Evolutionary conservation across 78 protist species (phyloP).

Genomic region (Mastigamoeba balamuthi): DNA sequence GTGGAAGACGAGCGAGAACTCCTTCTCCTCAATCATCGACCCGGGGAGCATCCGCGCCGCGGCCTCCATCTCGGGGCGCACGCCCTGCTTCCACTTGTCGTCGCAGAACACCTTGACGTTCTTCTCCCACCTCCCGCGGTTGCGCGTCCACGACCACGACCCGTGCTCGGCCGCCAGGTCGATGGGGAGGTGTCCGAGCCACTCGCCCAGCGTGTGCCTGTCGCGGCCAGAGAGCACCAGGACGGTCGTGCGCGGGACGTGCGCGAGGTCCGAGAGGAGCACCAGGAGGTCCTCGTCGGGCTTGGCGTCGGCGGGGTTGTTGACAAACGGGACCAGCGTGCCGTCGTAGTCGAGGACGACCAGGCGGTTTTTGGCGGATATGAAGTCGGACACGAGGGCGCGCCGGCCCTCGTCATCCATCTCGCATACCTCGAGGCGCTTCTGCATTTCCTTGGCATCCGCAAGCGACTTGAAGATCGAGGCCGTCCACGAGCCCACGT

Average conservation of each 20-base stretch:
- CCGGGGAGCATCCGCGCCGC: background rate
- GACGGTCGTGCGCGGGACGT: background rate
- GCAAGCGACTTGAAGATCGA: no score
- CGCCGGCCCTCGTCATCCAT: background rate
- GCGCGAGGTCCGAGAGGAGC: background rate
- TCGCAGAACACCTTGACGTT: background rate
- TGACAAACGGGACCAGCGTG: background rate
- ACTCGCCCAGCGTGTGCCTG: background rate
- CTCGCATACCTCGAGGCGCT: no score
- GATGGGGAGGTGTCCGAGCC: background rate
- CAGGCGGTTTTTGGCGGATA: background rate
- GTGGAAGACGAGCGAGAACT: background rate
- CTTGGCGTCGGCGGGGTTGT: background rate
- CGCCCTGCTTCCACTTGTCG: background rate
- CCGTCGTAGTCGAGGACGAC: constrained; percentile 35
- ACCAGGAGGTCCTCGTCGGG: background rate
- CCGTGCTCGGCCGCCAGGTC: constrained; percentile 14
- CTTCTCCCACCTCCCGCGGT: background rate
- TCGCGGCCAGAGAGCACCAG: constrained; percentile 9
- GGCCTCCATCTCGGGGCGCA: no score
- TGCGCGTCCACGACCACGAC: constrained; percentile 2
- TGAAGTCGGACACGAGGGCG: no score
- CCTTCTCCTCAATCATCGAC: background rate
- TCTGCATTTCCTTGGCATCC: no score
- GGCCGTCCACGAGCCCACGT: no score